These are phyloP conservation scores for Penicillium sumatraense DNA, from an alignment of 2,329 filamentous ascomycete species.

Conservation along the genomic window DNA sequence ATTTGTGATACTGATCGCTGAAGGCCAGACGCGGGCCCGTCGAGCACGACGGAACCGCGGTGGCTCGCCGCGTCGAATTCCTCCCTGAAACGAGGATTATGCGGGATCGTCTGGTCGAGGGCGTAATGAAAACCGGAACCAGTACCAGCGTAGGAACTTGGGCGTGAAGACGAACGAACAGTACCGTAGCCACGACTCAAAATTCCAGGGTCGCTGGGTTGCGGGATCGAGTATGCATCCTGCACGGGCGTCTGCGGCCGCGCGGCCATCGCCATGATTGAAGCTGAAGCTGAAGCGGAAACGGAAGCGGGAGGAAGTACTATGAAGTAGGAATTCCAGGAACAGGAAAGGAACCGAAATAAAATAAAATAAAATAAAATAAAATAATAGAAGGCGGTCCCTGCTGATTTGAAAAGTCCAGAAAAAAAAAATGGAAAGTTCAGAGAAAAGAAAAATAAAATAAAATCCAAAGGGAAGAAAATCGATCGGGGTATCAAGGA, in stretches of 20 bases:
- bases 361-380: background rate
- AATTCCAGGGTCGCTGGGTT: conserved; percentile 33
- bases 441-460: background rate
- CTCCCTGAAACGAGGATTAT: conserved; percentile 46
- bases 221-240: conserved; percentile 41
- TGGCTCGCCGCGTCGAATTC: conserved; percentile 42
- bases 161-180: conserved; percentile 40
- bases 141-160: conserved; percentile 45
- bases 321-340: background rate
- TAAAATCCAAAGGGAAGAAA: too few relatives aligned
- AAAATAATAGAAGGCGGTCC: background rate
- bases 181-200: conserved; percentile 39
- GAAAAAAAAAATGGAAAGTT: background rate
- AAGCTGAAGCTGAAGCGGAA: conserved; percentile 7
- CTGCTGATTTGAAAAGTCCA: too few relatives aligned
- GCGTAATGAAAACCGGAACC: conserved; percentile 43
- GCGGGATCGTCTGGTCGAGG: conserved; percentile 36
- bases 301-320: background rate
- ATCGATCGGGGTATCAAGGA: background rate
- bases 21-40: conserved; percentile 33
- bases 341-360: background rate
- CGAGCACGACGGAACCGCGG: conserved; percentile 38
- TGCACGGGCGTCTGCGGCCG: conserved; percentile 46
- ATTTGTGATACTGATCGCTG: conserved; percentile 48
- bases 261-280: conserved; percentile 41